These are phyloP conservation scores for Candolleomyces efflorescens DNA, from an alignment of 768 basidiomycete species.

Conservation along the genomic window DNA sequence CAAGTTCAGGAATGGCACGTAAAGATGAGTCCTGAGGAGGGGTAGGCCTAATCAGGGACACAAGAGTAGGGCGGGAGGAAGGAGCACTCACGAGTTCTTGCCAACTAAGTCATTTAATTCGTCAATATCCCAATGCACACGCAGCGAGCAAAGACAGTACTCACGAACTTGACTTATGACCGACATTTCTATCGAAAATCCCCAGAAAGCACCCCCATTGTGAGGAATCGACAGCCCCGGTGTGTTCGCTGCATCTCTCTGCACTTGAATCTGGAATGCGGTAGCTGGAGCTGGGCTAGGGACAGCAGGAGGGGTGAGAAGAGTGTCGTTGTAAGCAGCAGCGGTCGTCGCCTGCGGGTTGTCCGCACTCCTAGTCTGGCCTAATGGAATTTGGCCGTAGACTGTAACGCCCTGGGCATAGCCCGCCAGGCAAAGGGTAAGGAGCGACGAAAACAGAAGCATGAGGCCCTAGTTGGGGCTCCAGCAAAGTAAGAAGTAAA, in stretches of 20 bases:
- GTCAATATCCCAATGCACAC: neutral
- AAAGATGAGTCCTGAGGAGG: slow-evolving; percentile 28
- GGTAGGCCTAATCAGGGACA: neutral
- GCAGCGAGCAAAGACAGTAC: slow-evolving; percentile 15
- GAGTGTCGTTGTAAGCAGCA: slow-evolving; percentile 49
- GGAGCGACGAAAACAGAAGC: neutral
- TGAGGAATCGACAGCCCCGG: slow-evolving; percentile 11
- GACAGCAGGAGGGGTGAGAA: slow-evolving; percentile 45
- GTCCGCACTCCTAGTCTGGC: slow-evolving; percentile 13
- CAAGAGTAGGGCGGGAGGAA: no score
- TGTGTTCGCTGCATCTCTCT: slow-evolving; percentile 26
- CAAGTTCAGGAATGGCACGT: slow-evolving; percentile 70
- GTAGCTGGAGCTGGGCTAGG: slow-evolving; percentile 36
- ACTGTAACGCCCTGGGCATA: slow-evolving; percentile 20
- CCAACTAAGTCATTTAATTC: slow-evolving; percentile 31
- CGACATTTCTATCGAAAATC: slow-evolving; percentile 62
- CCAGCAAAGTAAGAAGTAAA: neutral
- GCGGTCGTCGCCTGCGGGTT: slow-evolving; percentile 21
- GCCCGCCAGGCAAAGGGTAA: neutral
- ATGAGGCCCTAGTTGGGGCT: neutral
- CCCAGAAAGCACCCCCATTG: slow-evolving; percentile 31
- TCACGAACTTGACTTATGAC: slow-evolving; percentile 54
- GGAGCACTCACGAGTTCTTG: slow-evolving; percentile 32
- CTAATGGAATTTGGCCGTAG: slow-evolving; percentile 28
- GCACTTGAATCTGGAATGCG: slow-evolving; percentile 44